A percentile compares a stretch with the other conserved stretches of the same genome.
These are phyloP conservation scores for Pelargonium citronellum DNA, from an alignment of 441 rosid species.

Conservation along the genomic window DNA sequence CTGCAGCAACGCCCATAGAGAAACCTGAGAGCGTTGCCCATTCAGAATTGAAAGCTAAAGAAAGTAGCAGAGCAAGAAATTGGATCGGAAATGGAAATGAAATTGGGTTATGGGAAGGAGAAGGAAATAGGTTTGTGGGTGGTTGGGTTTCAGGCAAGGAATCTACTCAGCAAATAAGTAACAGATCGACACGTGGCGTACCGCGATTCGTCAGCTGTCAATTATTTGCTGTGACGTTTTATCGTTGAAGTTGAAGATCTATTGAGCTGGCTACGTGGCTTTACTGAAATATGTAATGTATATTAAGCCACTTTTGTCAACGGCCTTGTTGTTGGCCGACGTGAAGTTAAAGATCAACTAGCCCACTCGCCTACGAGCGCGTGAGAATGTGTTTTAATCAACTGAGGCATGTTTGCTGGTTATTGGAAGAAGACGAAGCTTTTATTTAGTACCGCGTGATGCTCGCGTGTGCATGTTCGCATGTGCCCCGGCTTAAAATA, in stretches of 20 bases:
- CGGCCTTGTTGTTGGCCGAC: neutral
- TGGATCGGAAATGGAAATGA: too few relatives aligned
- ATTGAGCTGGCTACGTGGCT: neutral
- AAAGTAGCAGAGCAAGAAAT: too few relatives aligned
- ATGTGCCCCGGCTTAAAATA: too few relatives aligned
- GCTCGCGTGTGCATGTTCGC: too few relatives aligned
- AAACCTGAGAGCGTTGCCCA: slow-evolving; percentile 67
- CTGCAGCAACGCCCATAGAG: slow-evolving; percentile 42
- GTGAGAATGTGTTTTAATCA: too few relatives aligned
- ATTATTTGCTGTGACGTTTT: slow-evolving; percentile 1
- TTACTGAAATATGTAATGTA: neutral
- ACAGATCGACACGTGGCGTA: slow-evolving; percentile 6
- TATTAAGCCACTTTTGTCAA: neutral
- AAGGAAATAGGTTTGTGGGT: neutral
- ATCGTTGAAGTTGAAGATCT: neutral
- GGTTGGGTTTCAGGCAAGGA: neutral
- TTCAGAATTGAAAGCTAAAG: slow-evolving; percentile 16
- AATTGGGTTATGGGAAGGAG: neutral
- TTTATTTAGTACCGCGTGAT: too few relatives aligned
- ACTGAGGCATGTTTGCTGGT: too few relatives aligned
- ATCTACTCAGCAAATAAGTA: neutral
- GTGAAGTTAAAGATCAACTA: neutral
- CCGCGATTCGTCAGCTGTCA: neutral
- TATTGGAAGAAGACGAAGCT: too few relatives aligned
- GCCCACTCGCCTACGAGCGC: too few relatives aligned